Base-by-base conservation (phyloP, 768 basidiomycete genomes). In the Tylopilus sp. region DNA sequence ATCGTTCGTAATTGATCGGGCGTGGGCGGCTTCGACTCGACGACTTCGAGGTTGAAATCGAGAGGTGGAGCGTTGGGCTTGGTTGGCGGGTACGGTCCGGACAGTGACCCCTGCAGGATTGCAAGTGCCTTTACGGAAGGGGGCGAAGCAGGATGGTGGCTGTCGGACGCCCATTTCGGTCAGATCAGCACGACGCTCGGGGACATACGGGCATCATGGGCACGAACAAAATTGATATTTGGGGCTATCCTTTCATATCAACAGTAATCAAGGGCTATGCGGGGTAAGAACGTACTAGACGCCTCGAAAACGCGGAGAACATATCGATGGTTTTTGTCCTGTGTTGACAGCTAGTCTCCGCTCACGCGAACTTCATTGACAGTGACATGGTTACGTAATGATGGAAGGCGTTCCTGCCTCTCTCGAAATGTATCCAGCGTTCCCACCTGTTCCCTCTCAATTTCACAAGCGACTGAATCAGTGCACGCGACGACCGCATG, bases 1-100 rank as follows among this genome's bases (percentile, higher is more conserved):
- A 91, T 89, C 14, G 81, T 84, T 28, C 70, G 72, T 33, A 91
- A 67, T 60, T 91, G 89, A 67, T 89, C 86, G 0, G 79, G 48
- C 0, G 80, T 90, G 3, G 89, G 89, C 0, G 78, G 74, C 6
- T 76, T 70, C 8, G 77, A 75, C 63, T 89, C 86, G 40, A 91
- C 72, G 24, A 91, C 82, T 50, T 88, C 83, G 19, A 91, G 79
- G 52, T 86, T 77, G 72, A 87, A 91, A 13, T 79, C 69, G 16
- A 91, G 79, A 0, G 89, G 85, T 4, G 74, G 65, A 0, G 74
- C 74, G 5, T 69, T 60, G 0, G 75, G 60, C 17, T 74, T 77
- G 8, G 67, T 69, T 0, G 81, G 75, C 11, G 89, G 88, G 63
- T 86, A 91, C 0, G 87, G 79, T 0, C 66, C 67, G 0, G 84